Evolutionary conservation across 805 yeast genomes (phyloP), one percentile per base, ranked within the genome.

Genomic region (Metschnikowia peoriensis): DNA sequence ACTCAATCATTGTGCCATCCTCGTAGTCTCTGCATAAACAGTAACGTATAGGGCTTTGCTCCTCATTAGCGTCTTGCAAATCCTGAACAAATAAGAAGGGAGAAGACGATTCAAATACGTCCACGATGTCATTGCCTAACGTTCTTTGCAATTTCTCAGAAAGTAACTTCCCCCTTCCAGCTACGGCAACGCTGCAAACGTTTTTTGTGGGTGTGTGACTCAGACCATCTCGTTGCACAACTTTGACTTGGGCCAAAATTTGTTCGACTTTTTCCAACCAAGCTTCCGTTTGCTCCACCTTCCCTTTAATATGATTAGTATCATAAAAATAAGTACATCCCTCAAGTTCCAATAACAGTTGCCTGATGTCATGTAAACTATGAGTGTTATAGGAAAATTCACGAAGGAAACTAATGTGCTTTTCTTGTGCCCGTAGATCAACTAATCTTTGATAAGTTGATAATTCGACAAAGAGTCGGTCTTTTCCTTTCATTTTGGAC

Each of bases 21-120:
- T 85, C 92, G 27, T 67, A 66, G 45, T 78, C 79, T 44, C 90
- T 75, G 65, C 93, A 86, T 51, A 83, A 69, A 62, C 92, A 86
- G 61, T 81, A 85, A 22, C 65, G 61, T 7, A 58, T 56, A 11
- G 56, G 53, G 3, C 4, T 22, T 38, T 34, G 49, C 15, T 43
- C 50, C 5, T 50, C 53, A 14, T 11, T 28, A 9, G 46, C 44
- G 12, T 41, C 54, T 29, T 56, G 58, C 28, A 53, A 47, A 9
- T 53, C 53, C 12, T 53, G 49, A 27, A 47, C 42, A 28, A 41
- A 51, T 28, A 50, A 28, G 40, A 61, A 68, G 0, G 71, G 60
- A 4, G 76, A 67, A 1, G 69, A 62, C 7, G 50, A 52, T 32
- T 56, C 55, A 50, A 68, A 68, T 0, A 47, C 41, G 42, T 73